phyloP scores from a whole-genome alignment of 176 grass and related monocot genomes.

The Avena eriantha region DNA sequence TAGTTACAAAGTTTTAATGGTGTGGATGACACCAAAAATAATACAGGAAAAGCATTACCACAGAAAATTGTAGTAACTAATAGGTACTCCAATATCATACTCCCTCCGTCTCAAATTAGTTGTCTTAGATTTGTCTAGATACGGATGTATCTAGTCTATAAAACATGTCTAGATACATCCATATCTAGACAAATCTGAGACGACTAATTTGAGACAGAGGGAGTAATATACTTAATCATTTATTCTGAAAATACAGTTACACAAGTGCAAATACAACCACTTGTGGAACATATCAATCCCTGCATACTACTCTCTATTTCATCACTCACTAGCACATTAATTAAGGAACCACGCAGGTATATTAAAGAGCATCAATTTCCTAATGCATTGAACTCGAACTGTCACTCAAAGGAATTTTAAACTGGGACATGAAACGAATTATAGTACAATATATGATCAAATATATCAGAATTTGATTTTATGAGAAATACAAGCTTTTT shows the following conservation, averaged over 20 bases:
- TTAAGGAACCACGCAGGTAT: slow-evolving; percentile 11
- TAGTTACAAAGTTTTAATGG: slow-evolving; percentile 1
- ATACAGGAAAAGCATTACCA: slow-evolving; percentile 13
- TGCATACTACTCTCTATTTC: slow-evolving; percentile 7
- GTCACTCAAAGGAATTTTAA: slow-evolving; percentile 7
- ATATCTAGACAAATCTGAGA: too few relatives aligned
- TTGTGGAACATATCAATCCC: not conserved
- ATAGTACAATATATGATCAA: slow-evolving; percentile 16
- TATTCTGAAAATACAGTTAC: slow-evolving; percentile 1
- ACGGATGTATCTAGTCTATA: too few relatives aligned
- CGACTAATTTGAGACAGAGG: too few relatives aligned
- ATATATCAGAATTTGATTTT: not conserved
- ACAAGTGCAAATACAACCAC: not conserved
- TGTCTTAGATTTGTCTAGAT: too few relatives aligned
- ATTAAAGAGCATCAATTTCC: not conserved
- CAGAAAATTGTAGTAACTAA: not conserved
- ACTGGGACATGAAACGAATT: not conserved
- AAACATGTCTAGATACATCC: too few relatives aligned
- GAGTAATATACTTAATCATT: not conserved
- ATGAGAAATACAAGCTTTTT: not conserved
- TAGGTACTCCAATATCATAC: not conserved
- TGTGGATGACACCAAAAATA: not conserved
- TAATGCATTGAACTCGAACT: not conserved
- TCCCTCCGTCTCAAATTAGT: too few relatives aligned
- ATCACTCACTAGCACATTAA: not conserved